These are phyloP conservation scores for Fusarium sp. DNA, from an alignment of 2,329 filamentous ascomycete species.

Conservation along the genomic window DNA sequence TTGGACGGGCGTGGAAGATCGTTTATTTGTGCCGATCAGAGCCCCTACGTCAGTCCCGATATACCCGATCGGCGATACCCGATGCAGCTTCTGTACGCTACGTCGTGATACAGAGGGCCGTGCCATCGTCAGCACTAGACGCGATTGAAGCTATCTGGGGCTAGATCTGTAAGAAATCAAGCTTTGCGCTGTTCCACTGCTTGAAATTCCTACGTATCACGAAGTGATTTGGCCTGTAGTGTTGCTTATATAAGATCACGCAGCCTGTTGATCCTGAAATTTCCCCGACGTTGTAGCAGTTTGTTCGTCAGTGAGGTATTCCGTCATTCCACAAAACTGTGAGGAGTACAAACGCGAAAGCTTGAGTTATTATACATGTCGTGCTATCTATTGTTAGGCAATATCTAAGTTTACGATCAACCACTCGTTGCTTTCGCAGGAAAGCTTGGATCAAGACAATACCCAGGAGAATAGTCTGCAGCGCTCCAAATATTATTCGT, in stretches of 20 bases:
- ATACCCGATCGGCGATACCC: not conserved
- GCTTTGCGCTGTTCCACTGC: not conserved
- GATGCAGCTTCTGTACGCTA: not conserved
- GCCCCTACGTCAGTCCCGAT: not conserved
- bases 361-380: not conserved
- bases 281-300: fast-evolving
- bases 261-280: fast-evolving
- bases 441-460: not conserved
- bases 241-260: not conserved
- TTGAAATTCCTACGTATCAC: fast-evolving
- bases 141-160: not conserved
- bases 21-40: not conserved
- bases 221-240: fast-evolving
- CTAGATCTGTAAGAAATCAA: fast-evolving
- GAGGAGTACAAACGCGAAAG: not conserved
- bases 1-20: fast-evolving
- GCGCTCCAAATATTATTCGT: not conserved
- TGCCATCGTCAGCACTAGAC: not conserved
- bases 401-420: not conserved
- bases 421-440: not conserved
- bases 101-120: not conserved
- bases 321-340: fast-evolving
- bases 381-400: fast-evolving
- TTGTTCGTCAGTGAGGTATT: fast-evolving
- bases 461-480: not conserved